Conservation (phyloP, 2,329 filamentous ascomycete genomes). For the Alternaria consortialis region DNA sequence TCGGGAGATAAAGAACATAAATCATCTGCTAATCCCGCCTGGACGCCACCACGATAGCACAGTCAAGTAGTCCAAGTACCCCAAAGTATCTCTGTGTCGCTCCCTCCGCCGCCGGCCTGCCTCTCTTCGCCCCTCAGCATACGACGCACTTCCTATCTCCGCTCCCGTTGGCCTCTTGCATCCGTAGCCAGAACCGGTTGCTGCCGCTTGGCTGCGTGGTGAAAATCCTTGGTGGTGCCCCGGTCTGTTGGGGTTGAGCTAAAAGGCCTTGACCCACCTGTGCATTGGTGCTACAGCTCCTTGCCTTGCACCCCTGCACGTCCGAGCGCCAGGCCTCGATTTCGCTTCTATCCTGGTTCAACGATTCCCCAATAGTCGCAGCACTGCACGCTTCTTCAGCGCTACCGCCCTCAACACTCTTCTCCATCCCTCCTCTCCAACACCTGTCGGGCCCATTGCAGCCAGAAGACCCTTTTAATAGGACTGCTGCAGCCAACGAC, state of each 20-base stretch:
- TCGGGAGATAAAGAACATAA: slow-evolving; percentile 29
- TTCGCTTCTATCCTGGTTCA: slow-evolving; percentile 42
- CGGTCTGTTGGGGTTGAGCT: slow-evolving; percentile 46
- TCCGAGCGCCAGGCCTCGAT: slow-evolving; percentile 37
- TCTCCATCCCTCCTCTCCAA: slow-evolving; percentile 35
- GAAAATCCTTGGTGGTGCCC: slow-evolving; percentile 40
- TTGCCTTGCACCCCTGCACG: slow-evolving; percentile 19
- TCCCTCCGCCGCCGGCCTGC: slow-evolving; percentile 28
- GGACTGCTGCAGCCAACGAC: slow-evolving; percentile 29
- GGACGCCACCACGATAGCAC: slow-evolving; percentile 4
- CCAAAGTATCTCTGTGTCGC: slow-evolving; percentile 22
- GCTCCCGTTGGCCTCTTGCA: slow-evolving; percentile 18
- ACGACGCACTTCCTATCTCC: slow-evolving; percentile 18
- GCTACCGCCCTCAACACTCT: slow-evolving; percentile 48
- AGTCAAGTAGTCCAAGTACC: slow-evolving; percentile 12
- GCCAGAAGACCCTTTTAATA: slow-evolving; percentile 45
- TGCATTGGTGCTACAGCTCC: slow-evolving; percentile 38
- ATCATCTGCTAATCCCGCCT: slow-evolving; percentile 9
- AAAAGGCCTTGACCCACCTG: slow-evolving; percentile 32
- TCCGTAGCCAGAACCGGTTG: slow-evolving; percentile 33
- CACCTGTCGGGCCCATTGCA: slow-evolving; percentile 45
- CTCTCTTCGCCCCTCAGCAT: slow-evolving; percentile 10
- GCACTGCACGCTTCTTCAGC: slow-evolving; percentile 39
- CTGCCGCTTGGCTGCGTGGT: slow-evolving; percentile 41
- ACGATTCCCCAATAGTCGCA: slow-evolving; percentile 44